Conservation (phyloP, 768 basidiomycete genomes). For the Amanita thiersii region DNA sequence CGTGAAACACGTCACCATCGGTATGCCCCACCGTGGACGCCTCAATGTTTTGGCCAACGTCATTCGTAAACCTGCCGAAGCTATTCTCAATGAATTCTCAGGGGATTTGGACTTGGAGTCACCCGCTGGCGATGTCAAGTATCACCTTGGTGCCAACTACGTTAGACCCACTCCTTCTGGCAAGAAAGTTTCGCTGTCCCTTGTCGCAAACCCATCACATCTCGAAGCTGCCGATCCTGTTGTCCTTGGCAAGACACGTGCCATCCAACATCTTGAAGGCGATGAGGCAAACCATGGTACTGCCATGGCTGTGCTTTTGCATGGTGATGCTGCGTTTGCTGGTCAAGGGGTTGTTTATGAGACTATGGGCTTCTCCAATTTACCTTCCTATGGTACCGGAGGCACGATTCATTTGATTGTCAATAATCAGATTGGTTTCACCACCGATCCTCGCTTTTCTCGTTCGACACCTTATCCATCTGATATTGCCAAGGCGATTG, state of each 20-base stretch:
- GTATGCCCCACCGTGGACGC: constrained; percentile 99
- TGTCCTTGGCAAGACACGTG: constrained; percentile 98
- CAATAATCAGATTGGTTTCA: constrained; percentile 99
- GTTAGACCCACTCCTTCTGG: constrained; percentile 96
- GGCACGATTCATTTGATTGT: constrained; percentile 98
- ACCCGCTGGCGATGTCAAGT: constrained; percentile 97
- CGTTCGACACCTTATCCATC: constrained; percentile 98
- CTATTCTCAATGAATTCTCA: constrained; percentile 94
- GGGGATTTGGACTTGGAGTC: constrained; percentile 67
- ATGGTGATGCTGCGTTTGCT: constrained; percentile 98
- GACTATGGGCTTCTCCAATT: constrained; percentile 96
- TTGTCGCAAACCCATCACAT: constrained; percentile 98
- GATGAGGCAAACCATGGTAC: constrained; percentile 75
- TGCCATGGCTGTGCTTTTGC: constrained; percentile 92
- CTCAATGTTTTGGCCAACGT: constrained; percentile 98
- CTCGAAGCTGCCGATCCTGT: constrained; percentile 96
- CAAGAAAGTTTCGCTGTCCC: constrained; percentile 94
- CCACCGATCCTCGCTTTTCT: constrained; percentile 94
- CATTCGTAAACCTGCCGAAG: constrained; percentile 96
- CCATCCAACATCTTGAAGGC: constrained; percentile 88
- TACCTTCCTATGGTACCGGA: constrained; percentile 93
- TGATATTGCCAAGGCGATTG: constrained; percentile 97
- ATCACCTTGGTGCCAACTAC: constrained; percentile 98
- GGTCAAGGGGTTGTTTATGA: constrained; percentile 99
- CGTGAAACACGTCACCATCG: constrained; percentile 92